Evolutionary conservation across 2,329 filamentous ascomycete genomes (phyloP), one percentile per base, ranked within the genome.

Genomic region (Cadophora sp.): DNA sequence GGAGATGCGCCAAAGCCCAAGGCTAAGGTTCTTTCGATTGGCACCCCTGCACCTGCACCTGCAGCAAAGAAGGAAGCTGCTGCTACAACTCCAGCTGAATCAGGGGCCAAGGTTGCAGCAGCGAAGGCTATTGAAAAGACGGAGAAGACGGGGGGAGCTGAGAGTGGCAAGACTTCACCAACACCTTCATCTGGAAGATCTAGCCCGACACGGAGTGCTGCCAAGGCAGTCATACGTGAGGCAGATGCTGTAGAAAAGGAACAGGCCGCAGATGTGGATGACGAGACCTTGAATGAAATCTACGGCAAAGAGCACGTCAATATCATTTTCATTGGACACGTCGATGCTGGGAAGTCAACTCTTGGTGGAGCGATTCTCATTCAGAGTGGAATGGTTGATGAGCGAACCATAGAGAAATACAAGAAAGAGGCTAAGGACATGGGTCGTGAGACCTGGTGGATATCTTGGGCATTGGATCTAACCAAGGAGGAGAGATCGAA

Each of bases 391-490:
- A 99, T 98, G 96, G 96, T 99, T n/a, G 96, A 99, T 77, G 94
- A 99, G 81, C 89, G 96, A 78, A 99, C 96, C 43, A 88, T 99
- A 85, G 96, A 99, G 63, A 99, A 99, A 82, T 97, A 97, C 85
- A 97, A 95, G 87, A 89, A 88, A 74, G 96, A 99, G 76, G 95
- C 96, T 60, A 98, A 97, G 84, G 96, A 98, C 13, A 86, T 96
- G 71, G 96, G 96, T 62, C 92, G 94, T 83, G 96, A 98, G 83
- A 97, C 95, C 3, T 99, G 96, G 96, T 99, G 98, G 80, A 86
- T 99, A 24, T 99, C 96, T 51, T 99, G 96, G 96, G 96, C 94
- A 69, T 87, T 99, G 75, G 96, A 99, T 85, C 80, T 98, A 79
- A 99, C 94, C 73, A 97, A 95, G 81, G 96, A 99, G 80, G 96